These are phyloP conservation scores for Byssoonygena ceratinophila DNA, from an alignment of 2,329 filamentous ascomycete genomes.

Conservation along the genomic window DNA sequence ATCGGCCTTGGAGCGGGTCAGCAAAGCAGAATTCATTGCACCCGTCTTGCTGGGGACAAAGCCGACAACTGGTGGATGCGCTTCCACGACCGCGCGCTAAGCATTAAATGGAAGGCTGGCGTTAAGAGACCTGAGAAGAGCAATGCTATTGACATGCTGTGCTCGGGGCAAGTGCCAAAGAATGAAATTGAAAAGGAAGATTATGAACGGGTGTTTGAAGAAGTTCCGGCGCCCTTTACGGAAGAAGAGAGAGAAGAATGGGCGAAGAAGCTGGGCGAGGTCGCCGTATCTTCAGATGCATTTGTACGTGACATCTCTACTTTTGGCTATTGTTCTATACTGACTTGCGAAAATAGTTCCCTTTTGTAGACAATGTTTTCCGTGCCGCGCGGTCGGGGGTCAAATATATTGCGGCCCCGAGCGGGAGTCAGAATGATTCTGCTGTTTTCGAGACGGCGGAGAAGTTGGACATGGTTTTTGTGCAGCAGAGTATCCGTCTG, in stretches of 20 bases:
- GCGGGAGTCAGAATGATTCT: constrained; percentile 52
- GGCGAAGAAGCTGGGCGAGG: constrained; percentile 62
- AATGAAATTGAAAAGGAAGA: constrained; percentile 71
- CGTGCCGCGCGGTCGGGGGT: constrained; percentile 75
- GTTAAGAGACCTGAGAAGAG: constrained; percentile 95
- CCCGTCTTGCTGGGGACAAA: constrained; percentile 91
- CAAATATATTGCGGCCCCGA: constrained; percentile 92
- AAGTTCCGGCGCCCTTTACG: constrained; percentile 73
- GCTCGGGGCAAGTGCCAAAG: constrained; percentile 78
- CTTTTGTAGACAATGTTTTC: constrained; percentile 97
- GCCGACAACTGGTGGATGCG: constrained; percentile 99
- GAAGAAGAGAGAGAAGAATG: constrained; percentile 74
- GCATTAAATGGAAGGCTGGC: constrained; percentile 93
- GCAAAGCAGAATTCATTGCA: constrained; percentile 97
- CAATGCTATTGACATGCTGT: constrained; percentile 93
- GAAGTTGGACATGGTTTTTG: constrained; percentile 83
- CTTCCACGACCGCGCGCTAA: constrained; percentile 81
- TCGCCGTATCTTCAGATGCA: constrained; percentile 85
- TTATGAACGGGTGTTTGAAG: constrained; percentile 83
- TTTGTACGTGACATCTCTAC: constrained; percentile 56
- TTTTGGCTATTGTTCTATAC: background rate
- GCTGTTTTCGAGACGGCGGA: constrained; percentile 67
- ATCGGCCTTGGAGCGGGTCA: constrained; percentile 91
- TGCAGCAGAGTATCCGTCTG: constrained; percentile 84
- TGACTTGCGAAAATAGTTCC: constrained; percentile 54